Evolutionary conservation across 257 asterid genomes (phyloP).

Genomic region (Echium plantagineum): DNA sequence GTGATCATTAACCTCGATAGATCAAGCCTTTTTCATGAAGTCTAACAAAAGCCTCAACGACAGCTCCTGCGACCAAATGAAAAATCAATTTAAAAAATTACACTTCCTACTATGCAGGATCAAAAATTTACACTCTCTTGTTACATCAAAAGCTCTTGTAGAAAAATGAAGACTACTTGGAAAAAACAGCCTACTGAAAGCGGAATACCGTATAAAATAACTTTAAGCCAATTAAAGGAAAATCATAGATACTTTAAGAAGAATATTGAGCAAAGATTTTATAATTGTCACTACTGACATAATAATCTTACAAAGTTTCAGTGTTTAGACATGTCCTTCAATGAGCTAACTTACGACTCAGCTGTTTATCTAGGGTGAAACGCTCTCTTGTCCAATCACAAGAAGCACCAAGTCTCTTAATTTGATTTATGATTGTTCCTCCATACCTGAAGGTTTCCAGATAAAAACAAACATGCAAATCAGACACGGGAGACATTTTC

Average conservation of each 20-base stretch:
- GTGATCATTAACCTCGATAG: conserved; percentile 66
- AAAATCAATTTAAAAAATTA: conserved; percentile 5
- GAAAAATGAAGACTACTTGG: background rate
- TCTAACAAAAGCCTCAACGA: conserved; percentile 83
- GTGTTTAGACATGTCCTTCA: conserved; percentile 31
- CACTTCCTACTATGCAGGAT: too few species aligned
- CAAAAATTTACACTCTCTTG: too few species aligned
- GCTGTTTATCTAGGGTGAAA: conserved; percentile 87
- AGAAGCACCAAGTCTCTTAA: conserved; percentile 98
- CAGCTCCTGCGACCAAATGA: conserved; percentile 62
- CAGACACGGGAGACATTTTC: background rate
- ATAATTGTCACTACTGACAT: background rate
- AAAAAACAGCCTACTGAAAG: conserved; percentile 5
- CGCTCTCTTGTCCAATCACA: conserved; percentile 97
- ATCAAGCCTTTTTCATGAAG: conserved; percentile 95
- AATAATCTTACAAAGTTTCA: conserved; percentile 8
- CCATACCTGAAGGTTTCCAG: conserved; percentile 62
- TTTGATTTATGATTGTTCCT: conserved; percentile 90
- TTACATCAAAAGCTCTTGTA: too few species aligned
- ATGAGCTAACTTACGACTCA: conserved; percentile 81
- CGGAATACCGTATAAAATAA: background rate
- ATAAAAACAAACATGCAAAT: conserved; percentile 18
- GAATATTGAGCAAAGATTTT: background rate
- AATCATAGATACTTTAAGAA: too few species aligned
- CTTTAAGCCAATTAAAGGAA: too few species aligned